Conservation (phyloP, 768 basidiomycete species). For the Crepidotus variabilis region DNA sequence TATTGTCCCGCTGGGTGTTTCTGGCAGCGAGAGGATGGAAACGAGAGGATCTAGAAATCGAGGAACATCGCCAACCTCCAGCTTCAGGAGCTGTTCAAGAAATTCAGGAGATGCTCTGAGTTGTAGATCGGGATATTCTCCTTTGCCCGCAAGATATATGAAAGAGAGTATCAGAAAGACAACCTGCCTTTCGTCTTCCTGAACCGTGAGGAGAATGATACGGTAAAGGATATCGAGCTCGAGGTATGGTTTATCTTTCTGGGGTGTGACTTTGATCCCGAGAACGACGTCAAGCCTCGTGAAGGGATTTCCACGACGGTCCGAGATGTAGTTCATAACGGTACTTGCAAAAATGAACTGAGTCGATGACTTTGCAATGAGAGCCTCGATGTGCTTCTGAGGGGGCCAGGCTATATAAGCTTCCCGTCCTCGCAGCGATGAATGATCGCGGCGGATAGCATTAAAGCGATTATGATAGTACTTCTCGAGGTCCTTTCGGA, state of each 20-base stretch:
- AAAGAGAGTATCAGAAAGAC: neutral
- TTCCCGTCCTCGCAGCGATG: neutral
- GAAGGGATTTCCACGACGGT: neutral
- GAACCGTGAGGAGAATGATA: neutral
- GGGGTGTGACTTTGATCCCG: neutral
- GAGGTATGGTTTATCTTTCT: slow-evolving; percentile 9
- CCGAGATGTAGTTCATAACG: slow-evolving; percentile 10
- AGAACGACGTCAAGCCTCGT: slow-evolving; percentile 1
- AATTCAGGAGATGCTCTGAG: neutral
- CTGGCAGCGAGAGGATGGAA: neutral
- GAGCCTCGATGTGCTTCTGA: neutral
- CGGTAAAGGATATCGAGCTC: slow-evolving; percentile 13
- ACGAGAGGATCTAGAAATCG: neutral
- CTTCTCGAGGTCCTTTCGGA: neutral
- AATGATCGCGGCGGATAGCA: neutral
- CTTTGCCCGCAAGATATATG: neutral
- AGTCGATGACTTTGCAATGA: slow-evolving; percentile 9
- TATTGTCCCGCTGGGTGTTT: neutral
- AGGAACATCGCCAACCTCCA: neutral
- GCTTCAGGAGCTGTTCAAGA: neutral
- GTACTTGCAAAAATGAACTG: slow-evolving; percentile 12
- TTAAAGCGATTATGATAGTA: neutral
- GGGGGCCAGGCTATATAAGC: slow-evolving; percentile 5
- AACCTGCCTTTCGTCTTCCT: neutral
- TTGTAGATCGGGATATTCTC: neutral